Base-by-base conservation (phyloP, 495 filamentous ascomycete genomes). In the Cercophora sp. region DNA sequence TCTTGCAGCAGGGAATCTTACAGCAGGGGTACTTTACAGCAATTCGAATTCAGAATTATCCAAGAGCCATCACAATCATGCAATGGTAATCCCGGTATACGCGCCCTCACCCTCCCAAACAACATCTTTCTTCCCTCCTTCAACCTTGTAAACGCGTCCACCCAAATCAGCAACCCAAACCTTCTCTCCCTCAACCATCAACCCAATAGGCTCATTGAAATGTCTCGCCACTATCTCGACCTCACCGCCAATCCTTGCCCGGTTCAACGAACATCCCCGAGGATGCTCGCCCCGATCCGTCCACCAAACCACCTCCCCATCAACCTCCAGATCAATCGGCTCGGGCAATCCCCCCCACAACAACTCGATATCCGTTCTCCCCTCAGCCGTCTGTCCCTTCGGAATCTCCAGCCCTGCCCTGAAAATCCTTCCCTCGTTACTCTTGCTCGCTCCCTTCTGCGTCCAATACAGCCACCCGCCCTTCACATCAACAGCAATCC, bases 251-350 rank as follows among this genome's bases (percentile, higher is more conserved):
- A 10, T 5, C 35, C 16, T 5, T 47, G 49, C 51, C 20, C 47
- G 23, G 58, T 76, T 77, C 51, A 82, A 40, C 24, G 70, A 72
- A 55, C 74, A 74, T 0, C 79, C 78, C 0, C 61, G 32, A 0
- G 75, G 76, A 6, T 69, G 65, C 59, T 82, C 77, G 1, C 79
- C 79, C 1, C 77, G 70, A 53, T 80, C 78, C 0, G 79, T 80
- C 80, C 77, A 81, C 15, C 44, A 60, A 18, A 65, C 51, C 1
- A 45, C 51, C 13, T 62, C 58, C n/a, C 42, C 51, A 48, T 81
- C 76, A 1, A 81, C 36, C 35, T 77, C 71, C 8, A 81, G 60
- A 58, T 84, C 77, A 60, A 84, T 80, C 1, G 77, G 76, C 52
- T 84, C 79, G 0, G 79, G 78, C 10, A 82, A 55, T 1, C 56